Conservation (phyloP, 1,284 basidiomycete genomes). For the Apiotrichum sp. region DNA sequence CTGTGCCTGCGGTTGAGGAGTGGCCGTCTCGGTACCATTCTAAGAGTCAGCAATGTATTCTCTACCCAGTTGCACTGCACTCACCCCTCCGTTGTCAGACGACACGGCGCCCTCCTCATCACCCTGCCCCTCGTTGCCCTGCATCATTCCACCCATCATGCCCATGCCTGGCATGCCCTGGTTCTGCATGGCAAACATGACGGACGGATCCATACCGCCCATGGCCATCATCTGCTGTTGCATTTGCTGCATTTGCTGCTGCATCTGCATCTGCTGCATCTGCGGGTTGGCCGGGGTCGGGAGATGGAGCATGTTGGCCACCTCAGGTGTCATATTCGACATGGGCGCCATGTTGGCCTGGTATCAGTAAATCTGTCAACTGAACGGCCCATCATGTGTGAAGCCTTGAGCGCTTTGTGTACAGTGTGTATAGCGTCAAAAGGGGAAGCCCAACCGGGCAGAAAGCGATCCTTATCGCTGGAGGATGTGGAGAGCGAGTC, state of each 20-base stretch:
- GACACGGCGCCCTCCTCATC: conserved; percentile 4
- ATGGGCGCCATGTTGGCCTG: conserved; percentile 33
- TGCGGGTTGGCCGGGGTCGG: conserved; percentile 13
- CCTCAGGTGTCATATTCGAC: conserved; percentile 29
- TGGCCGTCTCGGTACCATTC: too few relatives aligned
- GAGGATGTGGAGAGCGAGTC: too few relatives aligned
- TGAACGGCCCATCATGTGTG: too few relatives aligned
- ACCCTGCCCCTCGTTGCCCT: conserved; percentile 1
- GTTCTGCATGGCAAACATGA: conserved; percentile 30
- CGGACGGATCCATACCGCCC: conserved; percentile 42
- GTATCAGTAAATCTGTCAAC: conserved; percentile 1
- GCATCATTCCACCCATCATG: conserved; percentile 15
- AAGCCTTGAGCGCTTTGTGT: too few relatives aligned
- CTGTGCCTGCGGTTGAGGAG: not conserved
- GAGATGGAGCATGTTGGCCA: conserved; percentile 29
- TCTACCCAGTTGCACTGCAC: not conserved
- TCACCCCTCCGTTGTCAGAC: not conserved
- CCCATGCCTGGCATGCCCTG: conserved; percentile 17
- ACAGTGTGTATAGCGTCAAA: too few relatives aligned
- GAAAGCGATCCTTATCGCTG: too few relatives aligned
- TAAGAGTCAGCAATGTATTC: too few relatives aligned
- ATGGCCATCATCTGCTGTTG: conserved; percentile 38
- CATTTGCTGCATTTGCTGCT: conserved; percentile 33
- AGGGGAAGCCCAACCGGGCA: too few relatives aligned
- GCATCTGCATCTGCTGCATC: conserved; percentile 48